phyloP scores from a whole-genome alignment of 108 stramenopile species.

The Nitzschia palea region DNA sequence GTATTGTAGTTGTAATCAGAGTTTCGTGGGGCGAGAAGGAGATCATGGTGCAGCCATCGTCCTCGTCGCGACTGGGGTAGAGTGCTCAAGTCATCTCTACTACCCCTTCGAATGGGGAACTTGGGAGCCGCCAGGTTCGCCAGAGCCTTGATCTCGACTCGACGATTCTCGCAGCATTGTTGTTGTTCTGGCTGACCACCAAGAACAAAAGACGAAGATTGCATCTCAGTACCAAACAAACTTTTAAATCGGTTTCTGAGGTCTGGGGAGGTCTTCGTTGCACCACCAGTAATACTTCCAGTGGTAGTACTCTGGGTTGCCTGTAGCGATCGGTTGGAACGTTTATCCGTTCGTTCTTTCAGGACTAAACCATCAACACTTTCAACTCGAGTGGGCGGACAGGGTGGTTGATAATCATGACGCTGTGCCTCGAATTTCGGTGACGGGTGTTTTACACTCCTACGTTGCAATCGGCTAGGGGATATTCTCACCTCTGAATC shows the following conservation, averaged over 20 bases:
- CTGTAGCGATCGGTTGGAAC: not conserved
- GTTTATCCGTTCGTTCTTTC: not conserved
- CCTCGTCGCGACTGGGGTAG: not conserved
- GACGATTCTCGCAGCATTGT: not conserved
- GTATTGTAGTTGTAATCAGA: not conserved
- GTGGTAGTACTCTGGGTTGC: not conserved
- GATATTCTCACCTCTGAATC: too few species aligned
- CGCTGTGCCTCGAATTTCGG: too few species aligned
- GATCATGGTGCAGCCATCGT: too few species aligned
- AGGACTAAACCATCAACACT: not conserved
- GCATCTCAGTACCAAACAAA: not conserved
- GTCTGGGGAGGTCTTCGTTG: not conserved
- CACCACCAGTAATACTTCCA: not conserved
- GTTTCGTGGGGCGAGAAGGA: too few species aligned
- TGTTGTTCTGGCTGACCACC: not conserved
- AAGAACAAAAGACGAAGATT: not conserved
- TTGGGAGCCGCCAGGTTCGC: not conserved
- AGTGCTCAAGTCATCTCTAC: slow-evolving; percentile 2
- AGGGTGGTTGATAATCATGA: too few species aligned
- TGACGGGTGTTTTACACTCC: too few species aligned
- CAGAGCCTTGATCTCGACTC: not conserved
- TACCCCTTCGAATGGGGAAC: slow-evolving; percentile 12
- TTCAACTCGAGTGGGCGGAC: not conserved
- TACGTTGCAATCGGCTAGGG: too few species aligned
- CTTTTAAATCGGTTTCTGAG: not conserved